Conservation (phyloP, 345 rosid genomes). For the Pugionium dolabratum region DNA sequence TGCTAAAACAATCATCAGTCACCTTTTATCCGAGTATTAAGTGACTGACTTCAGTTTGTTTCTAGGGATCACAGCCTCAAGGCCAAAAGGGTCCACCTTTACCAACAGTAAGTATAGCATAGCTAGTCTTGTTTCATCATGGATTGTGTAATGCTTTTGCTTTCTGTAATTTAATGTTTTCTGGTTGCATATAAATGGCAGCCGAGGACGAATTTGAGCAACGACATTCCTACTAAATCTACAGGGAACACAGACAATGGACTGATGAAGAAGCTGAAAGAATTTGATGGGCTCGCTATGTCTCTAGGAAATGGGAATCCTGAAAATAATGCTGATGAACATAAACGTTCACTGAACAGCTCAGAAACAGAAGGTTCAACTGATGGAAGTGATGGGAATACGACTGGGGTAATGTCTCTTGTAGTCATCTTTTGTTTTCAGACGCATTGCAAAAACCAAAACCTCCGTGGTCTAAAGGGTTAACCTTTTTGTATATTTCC, state of each 20-base stretch:
- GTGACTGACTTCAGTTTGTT: neutral
- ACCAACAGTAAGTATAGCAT: conserved; percentile 52
- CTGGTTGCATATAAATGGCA: neutral
- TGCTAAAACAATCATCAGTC: neutral
- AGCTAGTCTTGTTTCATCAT: neutral
- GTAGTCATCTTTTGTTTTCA: conserved; percentile 1
- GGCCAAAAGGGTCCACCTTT: conserved; percentile 47
- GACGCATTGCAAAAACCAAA: neutral
- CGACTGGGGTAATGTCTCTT: conserved; percentile 54
- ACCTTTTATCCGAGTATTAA: neutral
- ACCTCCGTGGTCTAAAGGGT: neutral
- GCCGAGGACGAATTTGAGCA: conserved; percentile 50
- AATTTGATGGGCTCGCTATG: conserved; percentile 85
- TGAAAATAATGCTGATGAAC: conserved; percentile 51
- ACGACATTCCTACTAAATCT: conserved; percentile 66
- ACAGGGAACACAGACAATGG: conserved; percentile 65
- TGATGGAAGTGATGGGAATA: conserved; percentile 72
- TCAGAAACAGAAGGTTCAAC: conserved; percentile 61
- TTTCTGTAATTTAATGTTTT: neutral
- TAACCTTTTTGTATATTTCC: conserved; percentile 24
- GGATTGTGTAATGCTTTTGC: neutral
- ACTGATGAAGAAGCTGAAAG: conserved; percentile 80
- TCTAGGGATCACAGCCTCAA: conserved; percentile 55
- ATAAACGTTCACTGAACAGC: conserved; percentile 61
- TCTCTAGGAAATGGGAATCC: conserved; percentile 66